These are phyloP conservation scores for Sporisorium exsertum DNA, from an alignment of 1,284 basidiomycete species.

Conservation along the genomic window DNA sequence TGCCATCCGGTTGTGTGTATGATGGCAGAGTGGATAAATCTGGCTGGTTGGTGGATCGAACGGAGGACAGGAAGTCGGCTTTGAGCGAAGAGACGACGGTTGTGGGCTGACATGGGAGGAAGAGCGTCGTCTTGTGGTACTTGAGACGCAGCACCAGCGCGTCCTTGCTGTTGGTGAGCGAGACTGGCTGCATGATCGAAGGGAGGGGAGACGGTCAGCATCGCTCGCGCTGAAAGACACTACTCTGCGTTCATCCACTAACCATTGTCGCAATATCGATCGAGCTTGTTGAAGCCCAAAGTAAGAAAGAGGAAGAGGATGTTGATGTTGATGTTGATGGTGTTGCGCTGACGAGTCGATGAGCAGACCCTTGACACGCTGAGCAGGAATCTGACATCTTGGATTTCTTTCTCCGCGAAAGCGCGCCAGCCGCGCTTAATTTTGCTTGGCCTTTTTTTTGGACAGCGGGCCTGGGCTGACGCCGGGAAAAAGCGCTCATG, in stretches of 20 bases:
- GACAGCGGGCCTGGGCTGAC: conserved; percentile 11
- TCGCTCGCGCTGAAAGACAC: too few species aligned
- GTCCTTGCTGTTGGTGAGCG: conserved; percentile 36
- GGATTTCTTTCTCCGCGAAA: neutral
- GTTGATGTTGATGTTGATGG: neutral
- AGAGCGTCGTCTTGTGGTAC: conserved; percentile 48
- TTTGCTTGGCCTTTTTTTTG: too few species aligned
- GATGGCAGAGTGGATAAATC: conserved; percentile 23
- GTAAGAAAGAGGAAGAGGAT: too few species aligned
- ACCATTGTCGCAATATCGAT: neutral
- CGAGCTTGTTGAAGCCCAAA: neutral
- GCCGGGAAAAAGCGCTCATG: neutral
- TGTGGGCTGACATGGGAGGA: conserved; percentile 35
- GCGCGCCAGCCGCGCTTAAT: conserved; percentile 26
- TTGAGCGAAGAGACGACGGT: conserved; percentile 30
- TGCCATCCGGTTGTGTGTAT: conserved; percentile 32
- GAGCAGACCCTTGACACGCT: conserved; percentile 7
- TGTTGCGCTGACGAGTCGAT: neutral
- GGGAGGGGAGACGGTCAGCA: neutral
- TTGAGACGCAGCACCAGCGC: conserved; percentile 45
- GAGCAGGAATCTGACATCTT: neutral
- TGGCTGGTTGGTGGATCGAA: conserved; percentile 32
- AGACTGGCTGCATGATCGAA: conserved; percentile 21
- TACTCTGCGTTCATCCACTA: too few species aligned
- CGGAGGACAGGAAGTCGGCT: conserved; percentile 28